These are phyloP conservation scores for Omphalotus olearius DNA, from an alignment of 1,284 basidiomycete species.

Conservation along the genomic window DNA sequence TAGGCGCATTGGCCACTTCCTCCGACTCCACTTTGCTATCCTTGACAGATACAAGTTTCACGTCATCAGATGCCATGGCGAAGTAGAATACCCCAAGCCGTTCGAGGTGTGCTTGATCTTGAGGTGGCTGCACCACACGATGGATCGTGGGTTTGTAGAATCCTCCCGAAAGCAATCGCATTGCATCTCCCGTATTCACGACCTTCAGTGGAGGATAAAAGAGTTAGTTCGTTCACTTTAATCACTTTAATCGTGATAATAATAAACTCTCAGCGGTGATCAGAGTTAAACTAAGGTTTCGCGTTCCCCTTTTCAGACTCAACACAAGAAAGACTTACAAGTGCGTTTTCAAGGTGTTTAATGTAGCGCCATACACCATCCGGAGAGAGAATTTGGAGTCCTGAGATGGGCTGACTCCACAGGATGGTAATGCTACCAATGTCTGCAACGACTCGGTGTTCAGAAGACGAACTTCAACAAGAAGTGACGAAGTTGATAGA, in stretches of 20 bases:
- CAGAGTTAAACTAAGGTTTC: neutral
- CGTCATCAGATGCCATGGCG: constrained; percentile 14
- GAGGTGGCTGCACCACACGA: constrained; percentile 13
- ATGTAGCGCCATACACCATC: constrained; percentile 42
- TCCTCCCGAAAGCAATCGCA: constrained; percentile 12
- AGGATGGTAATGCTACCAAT: constrained; percentile 41
- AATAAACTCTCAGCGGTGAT: no score
- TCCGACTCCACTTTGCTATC: constrained; percentile 5
- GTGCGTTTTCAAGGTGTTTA: constrained; percentile 41
- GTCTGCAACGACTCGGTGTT: constrained; percentile 24
- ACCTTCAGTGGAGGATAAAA: constrained; percentile 2
- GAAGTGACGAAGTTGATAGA: neutral
- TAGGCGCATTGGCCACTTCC: constrained; percentile 5
- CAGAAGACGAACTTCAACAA: neutral
- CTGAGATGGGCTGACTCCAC: constrained; percentile 46
- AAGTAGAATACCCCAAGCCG: constrained; percentile 15
- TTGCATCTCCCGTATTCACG: constrained; percentile 13
- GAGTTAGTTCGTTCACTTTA: neutral
- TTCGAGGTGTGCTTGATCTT: constrained; percentile 9
- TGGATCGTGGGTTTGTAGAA: constrained; percentile 12
- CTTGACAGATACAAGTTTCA: constrained; percentile 6
- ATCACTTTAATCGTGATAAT: no score
- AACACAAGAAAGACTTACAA: constrained; percentile 26
- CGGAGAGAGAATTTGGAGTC: constrained; percentile 38
- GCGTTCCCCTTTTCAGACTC: no score